A percentile compares a stretch with the other conserved stretches of the same genome.
phyloP scores from a whole-genome alignment of 2,329 filamentous ascomycete genomes.

The Cladophialophora chaetospira region DNA sequence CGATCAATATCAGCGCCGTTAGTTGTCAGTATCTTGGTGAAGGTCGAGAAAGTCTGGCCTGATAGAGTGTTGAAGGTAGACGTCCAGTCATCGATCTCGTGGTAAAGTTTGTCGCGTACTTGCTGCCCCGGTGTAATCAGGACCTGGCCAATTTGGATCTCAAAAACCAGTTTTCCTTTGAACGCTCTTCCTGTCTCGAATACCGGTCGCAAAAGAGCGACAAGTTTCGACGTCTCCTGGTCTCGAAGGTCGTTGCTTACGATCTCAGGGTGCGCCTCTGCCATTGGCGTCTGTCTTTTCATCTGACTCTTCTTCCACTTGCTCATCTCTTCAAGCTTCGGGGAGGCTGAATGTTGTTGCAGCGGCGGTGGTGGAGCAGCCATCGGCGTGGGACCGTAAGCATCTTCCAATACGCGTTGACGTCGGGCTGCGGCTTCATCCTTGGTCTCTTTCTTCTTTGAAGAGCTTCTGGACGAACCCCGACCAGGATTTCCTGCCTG shows the following conservation, averaged over 20 bases:
- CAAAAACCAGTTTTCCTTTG: constrained; percentile 39
- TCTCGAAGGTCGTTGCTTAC: constrained; percentile 11
- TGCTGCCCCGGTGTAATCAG: constrained; percentile 34
- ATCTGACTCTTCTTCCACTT: constrained; percentile 23
- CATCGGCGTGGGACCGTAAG: constrained; percentile 15
- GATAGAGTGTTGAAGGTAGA: constrained; percentile 36
- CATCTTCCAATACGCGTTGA: constrained; percentile 19
- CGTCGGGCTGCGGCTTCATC: constrained; percentile 13
- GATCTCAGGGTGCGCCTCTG: constrained; percentile 15
- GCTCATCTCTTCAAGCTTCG: constrained; percentile 15
- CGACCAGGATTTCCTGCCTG: constrained; percentile 25
- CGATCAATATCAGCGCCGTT: constrained; percentile 45
- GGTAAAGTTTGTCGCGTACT: constrained; percentile 5
- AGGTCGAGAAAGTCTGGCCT: constrained; percentile 35
- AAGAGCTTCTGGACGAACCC: constrained; percentile 10
- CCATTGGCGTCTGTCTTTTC: constrained; percentile 18
- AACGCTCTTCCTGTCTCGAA: constrained; percentile 41
- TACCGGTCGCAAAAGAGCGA: constrained; percentile 35
- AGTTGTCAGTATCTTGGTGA: constrained; percentile 43
- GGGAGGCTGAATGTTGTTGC: background rate
- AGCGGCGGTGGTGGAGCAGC: background rate
- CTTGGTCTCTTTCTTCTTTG: constrained; percentile 18
- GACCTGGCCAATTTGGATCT: constrained; percentile 43
- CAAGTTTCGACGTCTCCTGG: constrained; percentile 34
- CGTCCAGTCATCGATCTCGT: constrained; percentile 36